phyloP scores from a whole-genome alignment of 306 rosid genomes.

The Dalbergia cochinchinensis region DNA sequence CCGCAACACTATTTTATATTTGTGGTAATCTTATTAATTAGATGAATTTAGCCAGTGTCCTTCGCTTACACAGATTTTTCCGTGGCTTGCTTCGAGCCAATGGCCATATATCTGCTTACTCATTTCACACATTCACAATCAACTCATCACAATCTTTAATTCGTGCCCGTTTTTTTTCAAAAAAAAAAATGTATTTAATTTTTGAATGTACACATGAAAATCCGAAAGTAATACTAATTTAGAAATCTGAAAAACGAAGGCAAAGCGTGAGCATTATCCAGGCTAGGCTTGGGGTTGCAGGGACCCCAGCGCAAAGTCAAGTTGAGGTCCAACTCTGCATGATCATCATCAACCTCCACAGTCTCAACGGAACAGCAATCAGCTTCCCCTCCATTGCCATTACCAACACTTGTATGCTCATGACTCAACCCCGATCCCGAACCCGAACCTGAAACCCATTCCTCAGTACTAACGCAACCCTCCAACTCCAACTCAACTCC shows the following conservation, averaged over 20 bases:
- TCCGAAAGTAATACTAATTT: neutral
- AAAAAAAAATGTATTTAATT: too few species aligned
- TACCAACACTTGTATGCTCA: slow-evolving; percentile 31
- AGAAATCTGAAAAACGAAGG: too few species aligned
- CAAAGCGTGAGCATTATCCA: too few species aligned
- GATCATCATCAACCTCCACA: slow-evolving; percentile 26
- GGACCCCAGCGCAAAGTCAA: slow-evolving; percentile 47
- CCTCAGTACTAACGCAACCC: slow-evolving; percentile 41
- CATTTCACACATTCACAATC: too few species aligned
- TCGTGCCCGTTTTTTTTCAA: too few species aligned
- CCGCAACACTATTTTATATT: too few species aligned
- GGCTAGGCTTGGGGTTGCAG: too few species aligned
- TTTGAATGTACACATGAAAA: neutral
- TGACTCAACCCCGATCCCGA: slow-evolving; percentile 3
- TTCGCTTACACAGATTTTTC: neutral
- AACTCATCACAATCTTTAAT: too few species aligned
- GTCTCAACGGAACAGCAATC: slow-evolving; percentile 54
- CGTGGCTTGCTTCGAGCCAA: neutral
- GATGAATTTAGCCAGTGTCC: too few species aligned
- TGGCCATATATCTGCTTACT: too few species aligned
- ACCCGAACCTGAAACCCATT: slow-evolving; percentile 44
- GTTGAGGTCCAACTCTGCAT: slow-evolving; percentile 49
- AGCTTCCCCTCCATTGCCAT: slow-evolving; percentile 29
- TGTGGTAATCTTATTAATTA: too few species aligned
- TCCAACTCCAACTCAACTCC: slow-evolving; percentile 24